Evolutionary conservation across 1,284 basidiomycete species (phyloP).

Genomic region (Ceratobasidium sp.): DNA sequence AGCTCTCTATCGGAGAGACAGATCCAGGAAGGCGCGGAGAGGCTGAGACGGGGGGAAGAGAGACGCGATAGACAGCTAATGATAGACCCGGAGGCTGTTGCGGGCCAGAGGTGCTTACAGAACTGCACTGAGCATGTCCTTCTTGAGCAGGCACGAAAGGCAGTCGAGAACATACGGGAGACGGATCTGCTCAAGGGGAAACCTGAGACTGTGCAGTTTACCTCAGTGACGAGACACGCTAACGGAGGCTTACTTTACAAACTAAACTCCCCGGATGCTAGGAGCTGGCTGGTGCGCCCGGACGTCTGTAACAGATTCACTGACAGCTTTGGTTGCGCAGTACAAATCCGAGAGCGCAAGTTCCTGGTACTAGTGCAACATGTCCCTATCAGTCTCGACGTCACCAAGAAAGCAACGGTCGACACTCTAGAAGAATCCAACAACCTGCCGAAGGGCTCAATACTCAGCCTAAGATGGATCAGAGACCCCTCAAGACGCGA

Average conservation of each 20-base stretch:
- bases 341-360: neutral
- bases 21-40: neutral
- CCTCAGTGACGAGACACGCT: neutral
- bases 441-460: neutral
- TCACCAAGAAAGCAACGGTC: neutral
- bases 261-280: neutral
- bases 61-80: neutral
- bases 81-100: neutral
- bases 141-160: neutral
- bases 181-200: neutral
- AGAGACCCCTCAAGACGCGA: neutral
- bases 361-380: neutral
- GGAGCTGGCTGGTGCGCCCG: conserved; percentile 2
- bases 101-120: neutral
- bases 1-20: neutral
- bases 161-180: neutral
- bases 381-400: neutral
- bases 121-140: neutral
- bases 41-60: neutral
- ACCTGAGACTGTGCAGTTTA: neutral
- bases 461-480: neutral
- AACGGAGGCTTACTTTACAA: neutral
- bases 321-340: conserved; percentile 1
- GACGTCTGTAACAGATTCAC: conserved; percentile 9
- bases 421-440: neutral